These are phyloP conservation scores for Isoetes taiwanensis DNA, from an alignment of 75 land plant genomes.

Conservation along the genomic window DNA sequence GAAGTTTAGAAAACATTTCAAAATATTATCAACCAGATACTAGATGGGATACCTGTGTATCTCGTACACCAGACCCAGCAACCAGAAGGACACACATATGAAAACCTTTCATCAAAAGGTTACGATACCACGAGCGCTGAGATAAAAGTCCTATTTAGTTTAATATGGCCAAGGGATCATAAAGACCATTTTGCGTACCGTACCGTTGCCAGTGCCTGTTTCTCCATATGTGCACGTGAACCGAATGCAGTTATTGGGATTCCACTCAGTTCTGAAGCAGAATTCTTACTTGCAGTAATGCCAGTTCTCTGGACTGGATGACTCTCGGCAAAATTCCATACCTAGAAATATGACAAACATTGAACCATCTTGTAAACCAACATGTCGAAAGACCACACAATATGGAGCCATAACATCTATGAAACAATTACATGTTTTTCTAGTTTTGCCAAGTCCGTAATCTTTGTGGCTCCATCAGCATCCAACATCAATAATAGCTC, in stretches of 20 bases:
- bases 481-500: slow-evolving; percentile 91
- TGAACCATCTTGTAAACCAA: no score
- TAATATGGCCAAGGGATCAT: no score
- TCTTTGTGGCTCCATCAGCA: slow-evolving; percentile 96
- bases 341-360: no score
- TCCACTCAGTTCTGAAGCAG: slow-evolving; percentile 26
- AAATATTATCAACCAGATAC: no score
- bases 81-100: slow-evolving; percentile 79
- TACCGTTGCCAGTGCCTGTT: slow-evolving; percentile 86
- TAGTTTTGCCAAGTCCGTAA: slow-evolving; percentile 81
- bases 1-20: no score
- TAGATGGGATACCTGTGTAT: slow-evolving; percentile 53
- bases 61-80: slow-evolving; percentile 88
- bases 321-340: no score
- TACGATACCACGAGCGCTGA: slow-evolving; percentile 98
- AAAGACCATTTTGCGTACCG: no score
- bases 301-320: no score
- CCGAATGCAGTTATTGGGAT: slow-evolving; percentile 69
- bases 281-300: no score
- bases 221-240: slow-evolving; percentile 97
- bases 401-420: no score
- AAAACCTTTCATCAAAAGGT: slow-evolving; percentile 94
- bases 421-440: slow-evolving; percentile 93
- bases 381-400: no score
- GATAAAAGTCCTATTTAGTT: no score